Conservation (phyloP, 495 filamentous ascomycete genomes). For the Aspergillus leporis region DNA sequence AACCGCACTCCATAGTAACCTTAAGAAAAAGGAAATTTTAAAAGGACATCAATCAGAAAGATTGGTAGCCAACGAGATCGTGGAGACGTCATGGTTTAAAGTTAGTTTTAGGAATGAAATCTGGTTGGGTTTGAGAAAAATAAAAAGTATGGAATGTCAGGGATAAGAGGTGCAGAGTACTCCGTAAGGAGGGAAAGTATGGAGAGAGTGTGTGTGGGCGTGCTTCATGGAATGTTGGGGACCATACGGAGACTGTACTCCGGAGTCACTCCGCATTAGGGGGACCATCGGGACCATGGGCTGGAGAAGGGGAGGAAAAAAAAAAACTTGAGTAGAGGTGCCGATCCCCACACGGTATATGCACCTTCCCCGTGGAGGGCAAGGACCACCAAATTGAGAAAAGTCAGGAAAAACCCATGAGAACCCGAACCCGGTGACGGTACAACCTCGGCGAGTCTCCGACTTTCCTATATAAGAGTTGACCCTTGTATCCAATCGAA, state of each 20-base stretch:
- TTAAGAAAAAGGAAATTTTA: no score
- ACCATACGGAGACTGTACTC: background rate
- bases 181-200: no score
- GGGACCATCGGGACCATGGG: no score
- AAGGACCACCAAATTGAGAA: background rate
- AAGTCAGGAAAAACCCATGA: background rate
- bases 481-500: background rate
- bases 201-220: no score
- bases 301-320: background rate
- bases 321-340: background rate
- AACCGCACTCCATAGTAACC: background rate
- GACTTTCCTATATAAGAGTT: background rate
- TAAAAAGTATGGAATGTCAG: no score
- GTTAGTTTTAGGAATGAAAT: background rate
- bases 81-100: background rate
- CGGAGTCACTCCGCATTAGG: background rate
- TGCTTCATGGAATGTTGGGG: no score
- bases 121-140: background rate
- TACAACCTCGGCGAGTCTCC: conserved; percentile 15
- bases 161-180: no score
- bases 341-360: background rate
- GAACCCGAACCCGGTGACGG: conserved; percentile 2
- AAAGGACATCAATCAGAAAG: no score
- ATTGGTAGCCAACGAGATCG: no score
- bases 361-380: background rate